Evolutionary conservation across 495 filamentous ascomycete species (phyloP).

Genomic region (Jackrogersella minutella): DNA sequence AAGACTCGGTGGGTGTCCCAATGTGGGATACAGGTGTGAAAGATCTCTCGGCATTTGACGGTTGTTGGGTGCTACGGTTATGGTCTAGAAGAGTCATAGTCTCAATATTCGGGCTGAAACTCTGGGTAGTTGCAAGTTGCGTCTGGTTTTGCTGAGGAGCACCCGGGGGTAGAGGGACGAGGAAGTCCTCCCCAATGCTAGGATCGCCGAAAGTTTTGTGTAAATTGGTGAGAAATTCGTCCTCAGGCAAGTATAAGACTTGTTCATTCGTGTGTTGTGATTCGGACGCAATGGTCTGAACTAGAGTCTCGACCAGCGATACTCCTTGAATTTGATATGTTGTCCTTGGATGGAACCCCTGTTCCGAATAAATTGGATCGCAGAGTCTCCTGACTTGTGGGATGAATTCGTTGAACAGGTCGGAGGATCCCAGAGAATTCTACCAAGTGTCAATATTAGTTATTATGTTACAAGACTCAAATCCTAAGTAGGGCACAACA

Average conservation of each 20-base stretch:
- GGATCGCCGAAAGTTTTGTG: slow-evolving; percentile 18
- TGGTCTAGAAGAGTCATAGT: slow-evolving; percentile 19
- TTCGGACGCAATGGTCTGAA: slow-evolving; percentile 28
- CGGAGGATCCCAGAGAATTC: slow-evolving; percentile 43
- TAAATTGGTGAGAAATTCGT: slow-evolving; percentile 31
- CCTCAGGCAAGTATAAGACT: slow-evolving; percentile 6
- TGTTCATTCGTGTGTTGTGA: slow-evolving; percentile 28
- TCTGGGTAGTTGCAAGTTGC: background rate
- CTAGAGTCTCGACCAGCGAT: slow-evolving; percentile 46
- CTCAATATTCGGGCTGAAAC: slow-evolving; percentile 14
- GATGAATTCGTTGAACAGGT: slow-evolving; percentile 47
- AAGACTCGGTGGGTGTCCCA: slow-evolving; percentile 30
- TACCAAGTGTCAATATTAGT: slow-evolving; percentile 37
- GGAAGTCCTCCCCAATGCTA: slow-evolving; percentile 4
- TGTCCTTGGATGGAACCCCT: slow-evolving; percentile 43
- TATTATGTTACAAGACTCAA: background rate
- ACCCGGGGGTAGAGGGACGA: background rate
- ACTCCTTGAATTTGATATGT: slow-evolving; percentile 51
- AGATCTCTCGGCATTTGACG: slow-evolving; percentile 13
- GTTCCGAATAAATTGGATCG: slow-evolving; percentile 50
- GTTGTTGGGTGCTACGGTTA: slow-evolving; percentile 7
- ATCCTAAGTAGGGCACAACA: background rate
- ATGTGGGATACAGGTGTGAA: slow-evolving; percentile 32
- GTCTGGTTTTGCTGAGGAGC: slow-evolving; percentile 26
- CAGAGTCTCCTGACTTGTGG: slow-evolving; percentile 46